Conservation (phyloP, 148 eudicot genomes). For the Rhododendron griersonianum region DNA sequence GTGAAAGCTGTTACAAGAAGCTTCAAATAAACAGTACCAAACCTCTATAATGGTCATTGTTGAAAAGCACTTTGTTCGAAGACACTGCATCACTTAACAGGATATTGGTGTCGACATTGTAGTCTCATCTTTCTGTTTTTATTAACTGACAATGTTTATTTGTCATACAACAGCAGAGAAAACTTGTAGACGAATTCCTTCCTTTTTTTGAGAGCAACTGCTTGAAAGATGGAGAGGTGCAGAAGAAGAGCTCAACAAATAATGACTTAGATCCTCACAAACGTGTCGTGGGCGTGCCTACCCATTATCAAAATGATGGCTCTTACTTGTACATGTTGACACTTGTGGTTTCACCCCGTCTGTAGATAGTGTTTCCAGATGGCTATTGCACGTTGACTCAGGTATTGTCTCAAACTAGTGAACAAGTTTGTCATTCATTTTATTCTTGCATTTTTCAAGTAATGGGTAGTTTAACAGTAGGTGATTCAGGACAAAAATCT, state of each 20-base stretch:
- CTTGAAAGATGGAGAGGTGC: conserved; percentile 21
- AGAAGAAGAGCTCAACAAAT: conserved; percentile 15
- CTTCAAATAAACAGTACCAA: neutral
- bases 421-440: neutral
- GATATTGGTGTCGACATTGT: neutral
- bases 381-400: conserved; percentile 44
- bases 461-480: neutral
- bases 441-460: neutral
- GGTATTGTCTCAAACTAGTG: conserved; percentile 25
- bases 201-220: conserved; percentile 42
- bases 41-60: neutral
- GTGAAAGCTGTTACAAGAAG: neutral
- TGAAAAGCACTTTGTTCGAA: neutral
- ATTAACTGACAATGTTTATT: neutral
- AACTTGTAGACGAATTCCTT: conserved; percentile 27
- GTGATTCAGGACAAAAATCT: conserved; percentile 3
- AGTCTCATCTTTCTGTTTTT: neutral
- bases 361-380: conserved; percentile 48
- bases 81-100: neutral
- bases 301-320: conserved; percentile 61
- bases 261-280: conserved; percentile 18
- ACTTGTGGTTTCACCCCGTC: conserved; percentile 58
- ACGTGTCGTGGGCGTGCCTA: conserved; percentile 46
- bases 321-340: conserved; percentile 68
- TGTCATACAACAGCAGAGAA: conserved; percentile 22